Evolutionary conservation across 2,329 filamentous ascomycete species (phyloP).

Genomic region (Ceratocystis destructans): DNA sequence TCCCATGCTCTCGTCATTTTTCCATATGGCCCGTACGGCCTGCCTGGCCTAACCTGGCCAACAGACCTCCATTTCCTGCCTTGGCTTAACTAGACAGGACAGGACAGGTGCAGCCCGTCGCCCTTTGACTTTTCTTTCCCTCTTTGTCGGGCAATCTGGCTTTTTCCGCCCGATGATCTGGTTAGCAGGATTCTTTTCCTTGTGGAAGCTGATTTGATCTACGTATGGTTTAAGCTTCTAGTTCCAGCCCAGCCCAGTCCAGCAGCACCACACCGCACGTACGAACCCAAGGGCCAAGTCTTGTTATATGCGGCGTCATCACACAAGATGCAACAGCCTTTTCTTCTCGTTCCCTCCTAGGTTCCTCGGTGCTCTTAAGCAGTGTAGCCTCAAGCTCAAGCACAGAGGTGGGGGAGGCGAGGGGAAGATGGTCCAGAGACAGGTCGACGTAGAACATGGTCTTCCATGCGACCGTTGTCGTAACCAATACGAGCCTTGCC

Average conservation of each 20-base stretch:
- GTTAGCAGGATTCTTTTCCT: background rate
- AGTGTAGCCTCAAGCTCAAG: background rate
- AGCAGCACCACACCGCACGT: background rate
- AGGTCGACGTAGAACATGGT: background rate
- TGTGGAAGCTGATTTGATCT: background rate
- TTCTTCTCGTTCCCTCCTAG: background rate
- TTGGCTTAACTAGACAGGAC: too few relatives aligned
- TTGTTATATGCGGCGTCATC: background rate
- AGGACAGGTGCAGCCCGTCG: too few relatives aligned
- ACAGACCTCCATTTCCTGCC: background rate
- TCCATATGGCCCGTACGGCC: background rate
- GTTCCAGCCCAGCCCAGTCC: background rate
- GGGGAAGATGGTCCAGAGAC: background rate
- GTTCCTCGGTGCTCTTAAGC: background rate
- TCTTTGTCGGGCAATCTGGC: background rate
- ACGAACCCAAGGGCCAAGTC: background rate
- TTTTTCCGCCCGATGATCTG: constrained; percentile 1
- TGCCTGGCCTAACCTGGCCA: background rate
- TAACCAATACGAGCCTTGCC: background rate
- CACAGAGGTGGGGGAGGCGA: background rate
- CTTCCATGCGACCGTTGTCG: background rate
- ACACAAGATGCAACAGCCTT: background rate
- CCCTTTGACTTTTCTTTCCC: too few relatives aligned
- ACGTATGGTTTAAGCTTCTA: constrained; percentile 2
- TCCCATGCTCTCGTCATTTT: too few relatives aligned